phyloP scores from a whole-genome alignment of 805 yeast species.

The Starmerella powellii region DNA sequence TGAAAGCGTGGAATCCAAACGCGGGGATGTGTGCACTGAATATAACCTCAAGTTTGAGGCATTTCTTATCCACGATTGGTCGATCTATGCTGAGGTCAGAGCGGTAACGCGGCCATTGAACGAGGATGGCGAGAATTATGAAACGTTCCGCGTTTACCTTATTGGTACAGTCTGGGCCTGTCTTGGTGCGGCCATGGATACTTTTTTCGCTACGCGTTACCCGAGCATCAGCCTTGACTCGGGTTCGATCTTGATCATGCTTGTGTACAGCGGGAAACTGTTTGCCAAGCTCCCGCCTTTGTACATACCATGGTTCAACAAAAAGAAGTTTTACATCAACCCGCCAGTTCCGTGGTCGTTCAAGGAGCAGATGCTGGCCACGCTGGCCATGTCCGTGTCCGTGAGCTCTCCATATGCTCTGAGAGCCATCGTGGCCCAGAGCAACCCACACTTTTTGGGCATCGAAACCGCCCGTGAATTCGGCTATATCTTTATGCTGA shows the following conservation, averaged over 20 bases:
- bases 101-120: conserved; percentile 44
- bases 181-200: conserved; percentile 45
- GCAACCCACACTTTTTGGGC: conserved; percentile 24
- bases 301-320: conserved; percentile 11
- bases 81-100: conserved; percentile 52
- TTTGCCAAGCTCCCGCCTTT: conserved; percentile 26
- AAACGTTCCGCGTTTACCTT: conserved; percentile 44
- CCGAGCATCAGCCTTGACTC: conserved; percentile 43
- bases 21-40: background rate
- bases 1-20: conserved; percentile 3
- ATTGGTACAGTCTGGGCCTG: conserved; percentile 42
- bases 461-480: conserved; percentile 22
- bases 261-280: conserved; percentile 46
- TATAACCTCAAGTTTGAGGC: conserved; percentile 32
- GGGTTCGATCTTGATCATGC: conserved; percentile 46
- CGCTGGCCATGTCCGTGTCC: conserved; percentile 29
- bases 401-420: conserved; percentile 24
- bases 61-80: conserved; percentile 34
- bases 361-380: conserved; percentile 34
- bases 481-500: conserved; percentile 36
- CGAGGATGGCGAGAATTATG: conserved; percentile 37
- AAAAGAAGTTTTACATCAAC: conserved; percentile 30
- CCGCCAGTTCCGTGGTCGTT: conserved; percentile 39
- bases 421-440: conserved; percentile 29
- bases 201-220: conserved; percentile 45